These are phyloP conservation scores for Obba rivulosa DNA, from an alignment of 768 basidiomycete genomes.

Conservation along the genomic window DNA sequence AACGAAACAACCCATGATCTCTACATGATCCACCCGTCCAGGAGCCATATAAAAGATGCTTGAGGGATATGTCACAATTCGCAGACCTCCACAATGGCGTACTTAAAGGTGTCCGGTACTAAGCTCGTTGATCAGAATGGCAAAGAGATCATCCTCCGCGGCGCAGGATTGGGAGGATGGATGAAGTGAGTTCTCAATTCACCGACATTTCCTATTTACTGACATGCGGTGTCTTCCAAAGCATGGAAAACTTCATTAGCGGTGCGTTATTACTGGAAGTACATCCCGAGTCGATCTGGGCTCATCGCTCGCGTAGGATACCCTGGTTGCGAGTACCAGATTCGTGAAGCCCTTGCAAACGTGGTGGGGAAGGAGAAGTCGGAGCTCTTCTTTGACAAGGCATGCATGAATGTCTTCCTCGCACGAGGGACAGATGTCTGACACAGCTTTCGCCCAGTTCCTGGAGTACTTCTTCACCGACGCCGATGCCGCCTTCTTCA, in stretches of 20 bases:
- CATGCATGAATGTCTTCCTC: constrained; percentile 18
- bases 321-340: constrained; percentile 78
- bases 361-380: constrained; percentile 64
- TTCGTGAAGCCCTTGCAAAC: constrained; percentile 62
- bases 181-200: constrained; percentile 59
- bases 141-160: constrained; percentile 56
- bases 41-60: too few relatives aligned
- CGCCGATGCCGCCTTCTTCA: constrained; percentile 72
- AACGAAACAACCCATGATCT: too few relatives aligned
- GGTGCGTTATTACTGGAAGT: constrained; percentile 27
- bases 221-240: constrained; percentile 17
- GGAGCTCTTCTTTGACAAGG: constrained; percentile 83
- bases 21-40: too few relatives aligned
- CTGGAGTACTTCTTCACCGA: constrained; percentile 82
- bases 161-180: constrained; percentile 82
- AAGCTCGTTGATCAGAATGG: constrained; percentile 56
- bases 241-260: constrained; percentile 76
- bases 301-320: constrained; percentile 28
- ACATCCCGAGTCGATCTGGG: neutral
- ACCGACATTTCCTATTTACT: neutral
- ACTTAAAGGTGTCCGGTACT: constrained; percentile 50
- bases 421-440: too few relatives aligned
- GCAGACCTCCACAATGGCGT: too few relatives aligned
- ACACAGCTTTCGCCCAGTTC: constrained; percentile 40
- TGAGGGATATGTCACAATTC: too few relatives aligned